A percentile compares a stretch with the other conserved stretches of the same genome.
phyloP scores from a whole-genome alignment of 2,329 filamentous ascomycete species.

The Fusarium mangiferae region DNA sequence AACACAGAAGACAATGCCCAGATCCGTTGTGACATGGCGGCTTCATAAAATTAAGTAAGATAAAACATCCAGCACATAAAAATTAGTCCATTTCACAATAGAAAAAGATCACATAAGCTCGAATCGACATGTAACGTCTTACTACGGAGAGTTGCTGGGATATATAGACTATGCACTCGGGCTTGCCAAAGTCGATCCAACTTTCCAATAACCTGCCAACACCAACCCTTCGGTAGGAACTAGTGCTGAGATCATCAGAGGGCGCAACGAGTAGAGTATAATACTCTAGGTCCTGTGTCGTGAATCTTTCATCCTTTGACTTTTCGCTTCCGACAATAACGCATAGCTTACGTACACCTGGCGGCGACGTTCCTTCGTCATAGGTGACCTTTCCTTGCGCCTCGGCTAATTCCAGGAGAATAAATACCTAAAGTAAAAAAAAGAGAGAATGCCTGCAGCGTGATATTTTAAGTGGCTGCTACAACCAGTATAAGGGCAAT shows the following conservation, averaged over 20 bases:
- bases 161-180: background rate
- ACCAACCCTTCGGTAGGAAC: slow-evolving; percentile 10
- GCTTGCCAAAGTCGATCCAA: background rate
- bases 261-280: background rate
- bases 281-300: background rate
- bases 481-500: too few relatives aligned
- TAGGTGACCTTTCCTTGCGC: background rate
- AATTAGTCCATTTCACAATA: too few relatives aligned
- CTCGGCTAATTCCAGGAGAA: background rate
- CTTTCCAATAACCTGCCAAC: background rate
- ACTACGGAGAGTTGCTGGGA: background rate
- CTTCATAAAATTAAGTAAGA: background rate
- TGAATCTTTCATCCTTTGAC: background rate
- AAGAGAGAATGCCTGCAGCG: too few relatives aligned
- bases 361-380: background rate
- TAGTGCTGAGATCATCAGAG: rapidly evolving
- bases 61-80: too few relatives aligned
- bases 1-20: too few relatives aligned
- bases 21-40: too few relatives aligned
- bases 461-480: too few relatives aligned
- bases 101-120: too few relatives aligned
- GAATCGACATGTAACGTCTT: too few relatives aligned
- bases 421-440: too few relatives aligned
- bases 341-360: background rate
- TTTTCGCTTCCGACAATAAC: slow-evolving; percentile 13